Percentiles rank a stretch among this genome's conserved stretches.
Evolutionary conservation across 164 flowering plant species (phyloP).

Genomic region (Pachysandra terminalis): DNA sequence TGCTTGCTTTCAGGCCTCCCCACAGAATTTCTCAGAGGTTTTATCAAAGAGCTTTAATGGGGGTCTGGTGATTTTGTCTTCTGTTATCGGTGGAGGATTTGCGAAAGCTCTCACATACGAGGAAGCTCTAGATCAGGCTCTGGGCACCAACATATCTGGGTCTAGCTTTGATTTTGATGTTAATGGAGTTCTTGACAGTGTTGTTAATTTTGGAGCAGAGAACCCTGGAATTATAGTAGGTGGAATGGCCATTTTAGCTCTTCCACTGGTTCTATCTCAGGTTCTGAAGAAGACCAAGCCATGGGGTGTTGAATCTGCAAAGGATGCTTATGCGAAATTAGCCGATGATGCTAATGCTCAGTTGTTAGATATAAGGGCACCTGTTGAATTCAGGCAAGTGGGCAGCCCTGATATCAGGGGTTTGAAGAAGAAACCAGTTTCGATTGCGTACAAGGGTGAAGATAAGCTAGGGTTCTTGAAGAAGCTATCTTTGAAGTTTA

Average conservation of each 20-base stretch:
- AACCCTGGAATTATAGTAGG: conserved; percentile 68
- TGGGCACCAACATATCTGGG: conserved; percentile 20
- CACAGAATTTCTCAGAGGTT: conserved; percentile 21
- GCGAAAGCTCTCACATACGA: conserved; percentile 79
- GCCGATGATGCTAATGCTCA: conserved; percentile 60
- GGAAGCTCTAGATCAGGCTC: conserved; percentile 74
- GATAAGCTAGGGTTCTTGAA: conserved; percentile 86
- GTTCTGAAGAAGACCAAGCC: conserved; percentile 53
- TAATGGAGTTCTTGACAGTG: conserved; percentile 43
- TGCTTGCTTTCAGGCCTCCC: conserved; percentile 8
- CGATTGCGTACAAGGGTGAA: conserved; percentile 58
- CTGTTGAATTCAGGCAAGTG: conserved; percentile 49
- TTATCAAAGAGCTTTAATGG: conserved; percentile 34
- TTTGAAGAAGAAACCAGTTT: conserved; percentile 68
- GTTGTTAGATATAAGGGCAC: conserved; percentile 80
- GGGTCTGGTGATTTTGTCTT: conserved; percentile 51
- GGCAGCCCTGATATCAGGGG: conserved; percentile 77
- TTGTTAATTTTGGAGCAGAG: conserved; percentile 43
- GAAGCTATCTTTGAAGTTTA: conserved; percentile 78
- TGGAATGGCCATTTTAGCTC: conserved; percentile 51
- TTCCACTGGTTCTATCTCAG: conserved; percentile 68
- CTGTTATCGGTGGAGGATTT: conserved; percentile 43
- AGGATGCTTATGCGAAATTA: conserved; percentile 64
- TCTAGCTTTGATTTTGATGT: conserved; percentile 22
- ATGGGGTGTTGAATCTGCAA: conserved; percentile 87